Evolutionary conservation across 805 yeast species (phyloP).

Genomic region (Vanderwaltozyma tropicalis): DNA sequence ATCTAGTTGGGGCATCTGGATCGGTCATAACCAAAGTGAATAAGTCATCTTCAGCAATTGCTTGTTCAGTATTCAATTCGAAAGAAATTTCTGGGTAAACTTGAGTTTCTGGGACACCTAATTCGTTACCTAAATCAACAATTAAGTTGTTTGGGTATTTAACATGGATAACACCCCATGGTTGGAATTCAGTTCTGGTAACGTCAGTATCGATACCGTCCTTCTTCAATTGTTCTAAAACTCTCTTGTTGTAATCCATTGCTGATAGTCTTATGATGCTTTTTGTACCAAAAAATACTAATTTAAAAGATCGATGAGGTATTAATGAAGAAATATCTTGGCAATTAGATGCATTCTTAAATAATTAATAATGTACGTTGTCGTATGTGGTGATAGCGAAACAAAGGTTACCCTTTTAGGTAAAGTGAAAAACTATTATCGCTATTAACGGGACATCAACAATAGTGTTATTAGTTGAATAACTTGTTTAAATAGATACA

Average conservation of each 20-base stretch:
- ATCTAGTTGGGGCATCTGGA: conserved; percentile 79
- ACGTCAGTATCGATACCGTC: neutral
- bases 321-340: too few relatives aligned
- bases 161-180: neutral
- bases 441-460: too few relatives aligned
- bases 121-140: neutral
- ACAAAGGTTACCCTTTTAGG: too few relatives aligned
- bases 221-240: neutral
- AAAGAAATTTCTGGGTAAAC: neutral
- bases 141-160: neutral
- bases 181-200: neutral
- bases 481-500: too few relatives aligned
- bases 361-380: too few relatives aligned
- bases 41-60: conserved; percentile 24
- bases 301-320: too few relatives aligned
- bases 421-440: too few relatives aligned
- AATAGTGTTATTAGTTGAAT: too few relatives aligned
- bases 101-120: neutral
- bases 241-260: neutral
- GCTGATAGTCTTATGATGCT: too few relatives aligned
- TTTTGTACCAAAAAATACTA: too few relatives aligned
- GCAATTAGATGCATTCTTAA: too few relatives aligned
- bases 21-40: conserved; percentile 76
- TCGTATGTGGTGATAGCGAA: too few relatives aligned
- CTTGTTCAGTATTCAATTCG: neutral